Percentiles rank a stretch among this genome's conserved stretches.
These are phyloP conservation scores for Chaetomium olivaceum DNA, from an alignment of 2,329 filamentous ascomycete species.

Conservation along the genomic window DNA sequence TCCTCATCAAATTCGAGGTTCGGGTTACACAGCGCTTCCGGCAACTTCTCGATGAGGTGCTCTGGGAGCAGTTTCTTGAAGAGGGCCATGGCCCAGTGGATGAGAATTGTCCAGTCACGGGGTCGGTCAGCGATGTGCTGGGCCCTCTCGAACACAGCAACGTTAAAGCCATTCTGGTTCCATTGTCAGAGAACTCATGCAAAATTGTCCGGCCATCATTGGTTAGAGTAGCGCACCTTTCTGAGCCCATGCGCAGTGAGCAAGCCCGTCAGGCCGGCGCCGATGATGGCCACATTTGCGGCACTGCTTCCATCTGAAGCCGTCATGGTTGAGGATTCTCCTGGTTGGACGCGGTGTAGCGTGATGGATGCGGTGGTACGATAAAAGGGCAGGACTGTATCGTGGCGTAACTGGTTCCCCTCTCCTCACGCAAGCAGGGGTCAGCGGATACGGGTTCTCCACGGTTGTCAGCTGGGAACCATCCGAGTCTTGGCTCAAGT, in stretches of 20 bases:
- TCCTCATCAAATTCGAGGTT: conserved; percentile 37
- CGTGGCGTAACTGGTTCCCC: no score
- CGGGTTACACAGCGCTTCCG: conserved; percentile 40
- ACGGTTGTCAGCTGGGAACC: no score
- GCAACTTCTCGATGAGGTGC: conserved; percentile 36
- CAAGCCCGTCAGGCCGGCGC: conserved; percentile 43
- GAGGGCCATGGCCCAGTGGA: conserved; percentile 44
- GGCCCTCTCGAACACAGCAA: conserved; percentile 39
- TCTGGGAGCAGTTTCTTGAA: conserved; percentile 40
- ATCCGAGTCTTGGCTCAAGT: no score
- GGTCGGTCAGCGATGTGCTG: conserved; percentile 34
- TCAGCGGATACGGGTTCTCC: no score
- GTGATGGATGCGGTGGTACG: background rate
- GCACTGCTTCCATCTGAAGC: background rate
- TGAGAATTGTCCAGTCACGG: conserved; percentile 44
- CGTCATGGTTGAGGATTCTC: background rate
- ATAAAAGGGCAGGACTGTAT: background rate
- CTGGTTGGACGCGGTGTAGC: background rate
- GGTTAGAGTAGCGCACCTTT: conserved; percentile 33
- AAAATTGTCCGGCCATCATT: background rate
- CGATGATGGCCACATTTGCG: conserved; percentile 39
- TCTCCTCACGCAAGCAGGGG: no score
- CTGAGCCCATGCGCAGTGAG: conserved; percentile 41
- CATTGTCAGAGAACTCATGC: background rate
- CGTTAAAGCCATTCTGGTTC: conserved; percentile 38